Conservation (phyloP, 306 rosid genomes). For the Acmispon strigosus region DNA sequence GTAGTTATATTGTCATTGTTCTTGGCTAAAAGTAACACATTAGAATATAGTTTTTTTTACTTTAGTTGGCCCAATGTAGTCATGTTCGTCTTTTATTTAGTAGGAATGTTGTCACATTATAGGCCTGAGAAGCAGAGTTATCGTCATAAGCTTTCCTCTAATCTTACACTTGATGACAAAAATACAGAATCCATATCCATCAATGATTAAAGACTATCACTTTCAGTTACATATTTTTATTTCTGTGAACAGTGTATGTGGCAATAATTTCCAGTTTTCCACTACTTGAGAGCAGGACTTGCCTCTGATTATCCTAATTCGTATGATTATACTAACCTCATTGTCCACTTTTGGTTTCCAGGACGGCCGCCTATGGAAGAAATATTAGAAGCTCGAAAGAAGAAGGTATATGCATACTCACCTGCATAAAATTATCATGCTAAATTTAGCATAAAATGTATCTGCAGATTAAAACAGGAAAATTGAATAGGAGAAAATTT, state of each 20-base stretch:
- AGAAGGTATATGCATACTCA: constrained; percentile 48
- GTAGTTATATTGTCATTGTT: not conserved
- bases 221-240: not conserved
- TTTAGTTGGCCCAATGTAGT: not conserved
- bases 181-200: not conserved
- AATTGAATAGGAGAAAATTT: not conserved
- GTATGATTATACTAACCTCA: not conserved
- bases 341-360: constrained; percentile 25
- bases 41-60: not conserved
- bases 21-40: not conserved
- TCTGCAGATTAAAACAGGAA: not conserved
- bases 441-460: not conserved
- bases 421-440: not conserved
- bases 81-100: not conserved
- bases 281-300: not conserved
- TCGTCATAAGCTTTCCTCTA: not conserved
- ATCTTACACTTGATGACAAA: not conserved
- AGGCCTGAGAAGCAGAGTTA: not conserved
- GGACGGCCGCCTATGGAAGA: constrained; percentile 82
- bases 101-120: not conserved
- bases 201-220: not conserved
- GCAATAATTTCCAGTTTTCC: not conserved
- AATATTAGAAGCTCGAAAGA: constrained; percentile 54
- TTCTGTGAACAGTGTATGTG: not conserved
- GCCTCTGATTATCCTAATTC: not conserved